Base-by-base conservation (phyloP, 2,329 filamentous ascomycete species). In the Cryphonectria nitschkei region DNA sequence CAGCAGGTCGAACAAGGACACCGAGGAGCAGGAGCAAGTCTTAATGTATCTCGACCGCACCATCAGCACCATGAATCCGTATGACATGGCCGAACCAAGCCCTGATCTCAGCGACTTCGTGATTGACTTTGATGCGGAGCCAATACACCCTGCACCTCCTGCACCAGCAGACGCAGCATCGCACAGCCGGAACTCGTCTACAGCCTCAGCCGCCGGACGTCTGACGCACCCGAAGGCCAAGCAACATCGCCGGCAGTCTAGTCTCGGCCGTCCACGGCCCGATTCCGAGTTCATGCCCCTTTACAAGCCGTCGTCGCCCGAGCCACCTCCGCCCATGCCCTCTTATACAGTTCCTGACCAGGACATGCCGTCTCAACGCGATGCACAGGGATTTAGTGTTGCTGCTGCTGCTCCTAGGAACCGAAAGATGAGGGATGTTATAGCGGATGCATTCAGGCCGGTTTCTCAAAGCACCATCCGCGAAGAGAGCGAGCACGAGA, bases 51-150 rank as follows among this genome's bases (percentile, higher is more conserved):
- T 77, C 52, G 74, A 77, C 62, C 73, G 69, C 39, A 70, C 71
- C 39, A 65, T 62, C 41, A 71, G 73, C 26, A 60, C 67, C 43
- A 65, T 58, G n/a, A 63, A 68, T 46, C 65, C 65, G 11, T 43
- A 71, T 16, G 72, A 76, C 26, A 71, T 69, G n/a, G 70, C 73
- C 29, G 76, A 77, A 64, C 73, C 73, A 2, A 78, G 74, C 58
- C 74, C 76, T 1, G 76, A 78, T 41, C 63, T 77, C 16, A 75
- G 75, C 71, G 77, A 76, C 43, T 76, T 76, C 43, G 69, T 77
- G 58, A 71, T 77, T 63, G 74, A 74, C 22, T 76, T 75, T 52
- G 77, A 76, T 8, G 68, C 73, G 26, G 71, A 76, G 67, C 74
- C 69, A 16, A 67, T 69, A 14, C 43, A 1, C 43, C 68, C 39